These are phyloP conservation scores for Paecilomyces formosus DNA, from an alignment of 2,329 filamentous ascomycete genomes.

Conservation along the genomic window DNA sequence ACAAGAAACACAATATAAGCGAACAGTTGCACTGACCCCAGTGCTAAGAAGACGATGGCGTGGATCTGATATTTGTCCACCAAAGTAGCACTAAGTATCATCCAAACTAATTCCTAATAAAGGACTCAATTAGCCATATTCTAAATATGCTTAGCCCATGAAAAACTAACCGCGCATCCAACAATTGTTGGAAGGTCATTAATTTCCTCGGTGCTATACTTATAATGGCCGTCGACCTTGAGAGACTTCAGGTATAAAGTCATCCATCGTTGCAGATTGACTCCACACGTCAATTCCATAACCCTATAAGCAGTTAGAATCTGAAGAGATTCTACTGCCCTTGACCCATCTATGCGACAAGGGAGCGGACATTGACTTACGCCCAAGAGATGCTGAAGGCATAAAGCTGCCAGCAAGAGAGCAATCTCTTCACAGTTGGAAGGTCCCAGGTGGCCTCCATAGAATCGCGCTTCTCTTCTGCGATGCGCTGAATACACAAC, in stretches of 20 bases:
- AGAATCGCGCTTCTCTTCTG: conserved; percentile 1
- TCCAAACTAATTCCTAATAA: conserved; percentile 1
- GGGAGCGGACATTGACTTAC: not conserved
- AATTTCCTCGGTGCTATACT: conserved; percentile 1
- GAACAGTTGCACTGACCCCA: not conserved
- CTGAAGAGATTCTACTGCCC: not conserved
- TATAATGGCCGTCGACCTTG: conserved; percentile 1
- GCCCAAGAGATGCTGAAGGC: not conserved
- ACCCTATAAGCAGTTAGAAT: not conserved
- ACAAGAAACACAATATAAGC: conserved; percentile 1
- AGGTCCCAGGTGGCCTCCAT: not conserved
- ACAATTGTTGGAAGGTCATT: conserved; percentile 3
- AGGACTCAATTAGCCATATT: not conserved
- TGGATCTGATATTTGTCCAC: not conserved
- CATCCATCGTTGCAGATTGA: conserved; percentile 3
- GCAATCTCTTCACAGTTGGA: not conserved
- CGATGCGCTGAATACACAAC: not conserved
- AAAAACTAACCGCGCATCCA: conserved; percentile 1
- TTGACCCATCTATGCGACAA: not conserved
- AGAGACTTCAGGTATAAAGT: conserved; percentile 1
- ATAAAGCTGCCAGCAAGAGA: conserved; percentile 2
- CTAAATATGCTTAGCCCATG: not conserved
- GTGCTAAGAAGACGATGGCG: not conserved
- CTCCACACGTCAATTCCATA: conserved; percentile 1
- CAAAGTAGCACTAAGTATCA: not conserved